Base-by-base conservation (phyloP, 352 stramenopile genomes). In the Phytophthora constricta region DNA sequence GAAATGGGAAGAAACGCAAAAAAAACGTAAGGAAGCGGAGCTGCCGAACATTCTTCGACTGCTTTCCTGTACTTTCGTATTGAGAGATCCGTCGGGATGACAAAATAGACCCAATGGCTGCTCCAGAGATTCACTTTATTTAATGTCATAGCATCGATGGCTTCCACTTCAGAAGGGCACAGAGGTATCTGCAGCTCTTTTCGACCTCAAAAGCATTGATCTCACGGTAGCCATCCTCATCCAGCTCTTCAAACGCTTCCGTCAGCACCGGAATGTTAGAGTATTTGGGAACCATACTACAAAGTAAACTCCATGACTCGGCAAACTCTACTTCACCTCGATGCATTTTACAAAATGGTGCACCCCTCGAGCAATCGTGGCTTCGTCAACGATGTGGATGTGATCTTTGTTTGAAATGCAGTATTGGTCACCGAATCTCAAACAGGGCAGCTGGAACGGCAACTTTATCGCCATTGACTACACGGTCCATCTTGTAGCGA, bases 281-380 rank as follows among this genome's bases (percentile, higher is more conserved):
- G 11, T 33, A 50, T 26, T 55, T 46, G 2, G 55, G 55, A 23
- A 47, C 17, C 20, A 53, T 27, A 4, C 11, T 34, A 33, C 55
- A 62, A 4, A 62, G 31, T 19, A 19, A 20, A n/a, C 43, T 47
- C 43, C 43, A 62, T 0, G 55, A 62, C 22, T 62, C 42, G 14
- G 8, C 20, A 33, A 62, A 62, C 19, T 46, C 20, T 2, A 26
- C 4, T 13, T 17, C 33, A 51, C 33, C 5, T 9, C 11, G 11
- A n/a, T n/a, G n/a, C n/a, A n/a, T n/a, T n/a, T n/a, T n/a, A 48
- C 55, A 54, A 34, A 62, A 20, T 62, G 42, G 17, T 34, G 16
- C 9, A 54, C 23, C 5, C 55, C 55, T 27, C 55, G 27, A 34
- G 9, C 10, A 4, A 45, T 9, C 16, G 41, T 27, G 22, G n/a